A percentile compares a stretch with the other conserved stretches of the same genome.
Evolutionary conservation across 2,329 filamentous ascomycete genomes (phyloP).

Genomic region (Drechslerella stenobrocha): DNA sequence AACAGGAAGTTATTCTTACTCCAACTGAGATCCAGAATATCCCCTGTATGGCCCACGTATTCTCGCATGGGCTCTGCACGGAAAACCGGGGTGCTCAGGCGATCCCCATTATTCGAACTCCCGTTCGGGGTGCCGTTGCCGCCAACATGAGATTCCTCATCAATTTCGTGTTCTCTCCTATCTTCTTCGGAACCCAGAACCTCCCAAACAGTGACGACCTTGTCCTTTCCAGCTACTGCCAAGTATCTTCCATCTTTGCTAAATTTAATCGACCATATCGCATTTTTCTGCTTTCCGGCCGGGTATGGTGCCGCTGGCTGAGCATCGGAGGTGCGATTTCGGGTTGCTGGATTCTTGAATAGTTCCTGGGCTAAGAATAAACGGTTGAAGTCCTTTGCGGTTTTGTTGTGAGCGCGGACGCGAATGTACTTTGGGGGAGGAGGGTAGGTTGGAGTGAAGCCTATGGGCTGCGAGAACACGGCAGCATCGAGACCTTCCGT

Average conservation of each 20-base stretch:
- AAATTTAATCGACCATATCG: slow-evolving; percentile 91
- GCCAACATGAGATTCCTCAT: slow-evolving; percentile 61
- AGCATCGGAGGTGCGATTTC: slow-evolving; percentile 55
- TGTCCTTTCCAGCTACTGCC: slow-evolving; percentile 88
- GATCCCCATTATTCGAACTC: slow-evolving; percentile 59
- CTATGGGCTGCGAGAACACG: slow-evolving; percentile 76
- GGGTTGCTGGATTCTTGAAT: slow-evolving; percentile 58
- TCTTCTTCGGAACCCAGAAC: slow-evolving; percentile 83
- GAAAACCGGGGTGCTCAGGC: slow-evolving; percentile 88
- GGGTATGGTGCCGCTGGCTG: slow-evolving; percentile 52
- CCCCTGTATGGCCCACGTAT: slow-evolving; percentile 79
- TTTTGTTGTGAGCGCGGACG: slow-evolving; percentile 78
- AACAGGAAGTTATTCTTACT: slow-evolving; percentile 96
- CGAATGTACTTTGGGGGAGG: slow-evolving; percentile 87
- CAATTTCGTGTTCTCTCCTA: slow-evolving; percentile 71
- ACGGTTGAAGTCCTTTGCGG: slow-evolving; percentile 76
- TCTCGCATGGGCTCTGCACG: slow-evolving; percentile 74
- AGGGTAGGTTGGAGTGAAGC: slow-evolving; percentile 83
- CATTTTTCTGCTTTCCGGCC: slow-evolving; percentile 56
- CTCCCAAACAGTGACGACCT: slow-evolving; percentile 81
- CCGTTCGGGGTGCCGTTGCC: slow-evolving; percentile 4
- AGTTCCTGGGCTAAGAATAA: slow-evolving; percentile 92
- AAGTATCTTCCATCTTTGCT: slow-evolving; percentile 89
- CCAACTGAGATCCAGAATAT: slow-evolving; percentile 91
- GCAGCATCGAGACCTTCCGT: slow-evolving; percentile 80